Base-by-base conservation (phyloP, 352 stramenopile species). In the Globisporangium emineosum region DNA sequence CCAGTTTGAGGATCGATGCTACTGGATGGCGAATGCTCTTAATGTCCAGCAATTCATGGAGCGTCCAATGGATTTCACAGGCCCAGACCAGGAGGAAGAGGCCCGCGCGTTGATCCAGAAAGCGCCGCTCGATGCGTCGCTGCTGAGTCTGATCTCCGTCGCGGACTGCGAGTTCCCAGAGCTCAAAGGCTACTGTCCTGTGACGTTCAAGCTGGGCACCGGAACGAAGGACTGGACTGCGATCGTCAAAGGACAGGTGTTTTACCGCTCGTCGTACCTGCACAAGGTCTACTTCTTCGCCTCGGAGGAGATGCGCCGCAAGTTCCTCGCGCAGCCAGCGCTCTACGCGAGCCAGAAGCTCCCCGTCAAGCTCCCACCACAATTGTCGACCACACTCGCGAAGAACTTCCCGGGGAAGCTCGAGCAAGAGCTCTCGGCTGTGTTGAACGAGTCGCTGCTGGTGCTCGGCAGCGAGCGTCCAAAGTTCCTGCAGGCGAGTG, bases 161-260 rank as follows among this genome's bases (percentile, higher is more conserved):
- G 56, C 73, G 9, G 82, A 90, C 53, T 90, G 79, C 33, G 77
- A 89, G 52, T 88, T 90, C 33, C 81, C 81, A 0, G 83, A 92
- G 58, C 64, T 90, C 51, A 88, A 86, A 68, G 83, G 81, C 7
- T 92, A 91, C 60, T 92, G 81, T 57, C 81, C 83, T 7, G 83
- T 92, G 25, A 90, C 79, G 3, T 90, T 90, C 54, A 65, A 77
- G 21, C 57, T 67, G 9, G 75, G 73, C 32, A 60, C 50, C 1
- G 69, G 65, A 15, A 64, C 76, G 6, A 75, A 71, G 25, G 70
- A 80, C 59, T 86, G 77, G 77, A 62, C 66, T 12, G 70, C 77
- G 3, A 73, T 88, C 19, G 70, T 82, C 35, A 84, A 81, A 57
- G 81, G 83, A 3, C 75, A 62, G 17, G 66, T 90, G 25, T 90